Base-by-base conservation (phyloP, 163 green algal genomes). In the Scenedesmus sp. region DNA sequence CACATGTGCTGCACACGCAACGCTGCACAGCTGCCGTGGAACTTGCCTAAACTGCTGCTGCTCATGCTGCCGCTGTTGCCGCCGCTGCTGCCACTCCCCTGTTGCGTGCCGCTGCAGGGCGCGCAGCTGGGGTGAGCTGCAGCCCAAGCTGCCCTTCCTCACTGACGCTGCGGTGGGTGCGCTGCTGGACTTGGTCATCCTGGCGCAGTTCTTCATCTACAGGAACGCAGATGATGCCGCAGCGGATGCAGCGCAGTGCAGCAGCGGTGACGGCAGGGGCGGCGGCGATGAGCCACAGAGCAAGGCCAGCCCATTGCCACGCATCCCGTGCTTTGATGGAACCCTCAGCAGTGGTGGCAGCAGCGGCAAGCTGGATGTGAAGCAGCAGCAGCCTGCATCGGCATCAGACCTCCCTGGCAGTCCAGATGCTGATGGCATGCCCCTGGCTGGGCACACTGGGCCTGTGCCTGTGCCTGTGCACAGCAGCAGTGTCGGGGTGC, bases 161-260 rank as follows among this genome's bases (percentile, higher is more conserved):
- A 52, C 16, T 16, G 85, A 89, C 52, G 85, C 85, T 46, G 85
- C 85, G 9, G 34, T 82, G 15, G 85, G 85, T 6, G 85, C 62
- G 20, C 20, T 89, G 26, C 64, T 89, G 26, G 85, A 89, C 54
- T 4, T 89, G 12, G 85, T 82, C 46, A 89, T 89, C 34, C 62
- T 89, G 2, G 13, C 18, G 4, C 85, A 89, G 85, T 89, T 89
- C 85, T 82, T 82, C 13, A 46, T 89, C 15, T 89, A 89, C 64
- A 81, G 23, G 15, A 20, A 59, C 23, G 85, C 62, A 64, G 85
- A 89, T 18, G 62, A 89, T 3, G 12, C 62, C 20, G 59, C 59
- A 64, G 34, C 34, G 34, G 62, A 70, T 5, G 62, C 62, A 70
- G 62, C 62, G 34, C 34, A 46, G 34, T 46, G 34, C 34, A 46